Evolutionary conservation across 495 filamentous ascomycete species (phyloP), one percentile per base, ranked within the genome.

Genomic region (Chaetomidium leptoderma): DNA sequence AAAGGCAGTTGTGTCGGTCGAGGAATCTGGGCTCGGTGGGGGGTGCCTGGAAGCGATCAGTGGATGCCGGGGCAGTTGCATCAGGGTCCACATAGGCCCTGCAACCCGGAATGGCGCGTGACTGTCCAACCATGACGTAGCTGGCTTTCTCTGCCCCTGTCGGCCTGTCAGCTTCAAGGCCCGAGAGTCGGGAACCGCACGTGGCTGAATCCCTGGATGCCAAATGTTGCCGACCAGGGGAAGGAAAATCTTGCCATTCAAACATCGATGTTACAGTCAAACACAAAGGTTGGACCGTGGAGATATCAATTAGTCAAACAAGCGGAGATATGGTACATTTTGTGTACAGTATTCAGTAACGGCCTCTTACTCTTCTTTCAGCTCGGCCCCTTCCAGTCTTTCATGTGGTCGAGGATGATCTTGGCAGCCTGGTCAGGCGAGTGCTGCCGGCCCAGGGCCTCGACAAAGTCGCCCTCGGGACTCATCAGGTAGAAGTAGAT

Each of bases 401-500:
- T 84, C 72, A 98, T 86, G 75, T 98, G 93, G 57, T 87, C 83
- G 57, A 85, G 65, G 56, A 97, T 96, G 45, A 96, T 77, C 73
- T 83, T 87, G 43, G 92, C 89, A 14, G 86, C 95, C 62, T 86
- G 79, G 60, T 95, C 88, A 14, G 92, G 88, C 26, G 86, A 92
- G 76, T 96, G 91, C 73, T 97, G 91, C 57, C 95, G 80, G 35
- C 93, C 93, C 62, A 98, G 86, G 24, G 91, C 95, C 77, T 98
- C 93, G 24, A 98, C 92, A 70, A 98, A 98, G 72, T 97, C 95
- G 14, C 91, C 91, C 58, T 98, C 95, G 42, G 93, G 93, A 73
- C 97, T 91, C 93, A 98, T 98, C 59, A 98, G 74, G 71, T 98
- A 98, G 68, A 98, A 98, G 78, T 98, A 98, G 61, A 98, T 97